Conservation (phyloP, 495 filamentous ascomycete genomes). For the Tuber umbilicatum region DNA sequence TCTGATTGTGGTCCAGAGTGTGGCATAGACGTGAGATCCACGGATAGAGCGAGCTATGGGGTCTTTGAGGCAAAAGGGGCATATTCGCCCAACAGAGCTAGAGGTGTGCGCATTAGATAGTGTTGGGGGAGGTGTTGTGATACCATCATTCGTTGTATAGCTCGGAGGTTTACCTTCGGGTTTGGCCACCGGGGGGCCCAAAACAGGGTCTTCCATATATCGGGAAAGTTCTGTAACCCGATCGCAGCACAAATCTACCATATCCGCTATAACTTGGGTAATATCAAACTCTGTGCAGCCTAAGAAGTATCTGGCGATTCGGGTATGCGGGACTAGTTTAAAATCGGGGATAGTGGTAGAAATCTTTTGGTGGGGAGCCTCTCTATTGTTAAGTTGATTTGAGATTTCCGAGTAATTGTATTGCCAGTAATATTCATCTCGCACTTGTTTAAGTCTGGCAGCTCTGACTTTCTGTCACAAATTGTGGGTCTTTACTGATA, state of each 20-base stretch:
- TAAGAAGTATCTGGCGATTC: background rate
- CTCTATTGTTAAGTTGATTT: background rate
- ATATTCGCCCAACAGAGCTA: background rate
- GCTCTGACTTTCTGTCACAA: background rate
- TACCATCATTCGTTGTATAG: background rate
- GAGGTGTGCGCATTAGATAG: background rate
- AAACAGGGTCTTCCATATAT: background rate
- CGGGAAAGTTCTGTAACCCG: background rate
- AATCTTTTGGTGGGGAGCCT: background rate
- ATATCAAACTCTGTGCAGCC: background rate
- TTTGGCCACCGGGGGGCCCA: background rate
- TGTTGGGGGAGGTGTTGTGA: background rate
- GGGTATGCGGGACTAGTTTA: background rate
- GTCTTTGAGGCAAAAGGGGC: background rate
- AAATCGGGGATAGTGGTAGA: background rate
- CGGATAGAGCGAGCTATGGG: background rate
- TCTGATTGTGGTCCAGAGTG: background rate
- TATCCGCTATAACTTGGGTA: background rate
- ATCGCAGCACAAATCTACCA: background rate
- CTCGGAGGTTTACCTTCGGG: background rate
- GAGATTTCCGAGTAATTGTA: background rate
- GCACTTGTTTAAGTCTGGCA: background rate
- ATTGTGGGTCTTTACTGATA: background rate
- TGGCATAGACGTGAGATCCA: background rate
- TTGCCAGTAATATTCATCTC: background rate